phyloP scores from a whole-genome alignment of 768 basidiomycete genomes.

The Boletus rufocinnamomeus region DNA sequence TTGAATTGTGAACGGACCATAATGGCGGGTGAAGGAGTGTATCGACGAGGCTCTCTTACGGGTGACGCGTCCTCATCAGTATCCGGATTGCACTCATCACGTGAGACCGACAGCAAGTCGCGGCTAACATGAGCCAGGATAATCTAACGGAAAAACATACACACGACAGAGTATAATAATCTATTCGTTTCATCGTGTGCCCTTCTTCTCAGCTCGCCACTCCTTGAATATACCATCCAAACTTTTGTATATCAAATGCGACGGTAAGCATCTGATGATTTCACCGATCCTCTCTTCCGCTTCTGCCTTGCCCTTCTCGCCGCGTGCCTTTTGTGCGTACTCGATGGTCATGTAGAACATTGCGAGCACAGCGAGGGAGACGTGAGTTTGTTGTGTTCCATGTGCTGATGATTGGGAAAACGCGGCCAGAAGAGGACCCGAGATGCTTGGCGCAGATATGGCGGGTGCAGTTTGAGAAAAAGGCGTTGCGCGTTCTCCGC shows the following conservation, averaged over 20 bases:
- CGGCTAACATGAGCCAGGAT: neutral
- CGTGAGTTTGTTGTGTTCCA: constrained; percentile 88
- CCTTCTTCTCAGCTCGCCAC: constrained; percentile 84
- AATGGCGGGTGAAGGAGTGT: constrained; percentile 19
- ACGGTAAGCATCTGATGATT: constrained; percentile 87
- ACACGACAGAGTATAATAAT: constrained; percentile 4
- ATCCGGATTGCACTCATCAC: constrained; percentile 24
- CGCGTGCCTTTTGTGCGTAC: constrained; percentile 72
- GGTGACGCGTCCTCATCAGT: constrained; percentile 38
- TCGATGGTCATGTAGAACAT: constrained; percentile 85
- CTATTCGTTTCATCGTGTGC: constrained; percentile 43
- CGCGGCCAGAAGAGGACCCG: constrained; percentile 71
- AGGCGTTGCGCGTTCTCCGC: constrained; percentile 80
- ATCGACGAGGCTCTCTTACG: constrained; percentile 7
- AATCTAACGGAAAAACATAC: constrained; percentile 12
- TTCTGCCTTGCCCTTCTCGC: constrained; percentile 66
- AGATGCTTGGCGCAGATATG: constrained; percentile 61
- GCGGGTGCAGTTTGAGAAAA: constrained; percentile 64
- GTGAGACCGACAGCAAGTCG: constrained; percentile 15
- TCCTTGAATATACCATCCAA: constrained; percentile 95
- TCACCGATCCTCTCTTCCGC: constrained; percentile 81
- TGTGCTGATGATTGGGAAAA: constrained; percentile 77
- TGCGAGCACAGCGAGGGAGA: constrained; percentile 89
- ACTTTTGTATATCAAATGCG: constrained; percentile 85
- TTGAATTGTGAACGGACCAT: constrained; percentile 32